Evolutionary conservation across 805 yeast genomes (phyloP).

Genomic region (Cyberlindnera euphorbiiphila): DNA sequence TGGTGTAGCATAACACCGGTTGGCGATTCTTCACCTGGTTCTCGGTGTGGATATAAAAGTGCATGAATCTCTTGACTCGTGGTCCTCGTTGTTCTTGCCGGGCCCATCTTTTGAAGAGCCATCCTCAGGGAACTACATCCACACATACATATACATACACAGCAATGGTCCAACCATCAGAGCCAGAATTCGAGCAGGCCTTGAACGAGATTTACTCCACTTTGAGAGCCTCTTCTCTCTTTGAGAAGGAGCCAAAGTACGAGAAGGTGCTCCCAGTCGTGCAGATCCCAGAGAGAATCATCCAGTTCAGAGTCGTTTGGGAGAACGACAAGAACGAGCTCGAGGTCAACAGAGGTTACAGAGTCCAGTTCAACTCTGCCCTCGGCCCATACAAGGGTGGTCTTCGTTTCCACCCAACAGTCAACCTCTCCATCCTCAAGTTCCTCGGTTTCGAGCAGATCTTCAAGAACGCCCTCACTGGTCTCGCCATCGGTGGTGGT

Average conservation of each 20-base stretch:
- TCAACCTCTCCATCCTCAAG: slow-evolving; percentile 90
- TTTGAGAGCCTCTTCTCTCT: slow-evolving; percentile 85
- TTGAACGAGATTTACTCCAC: slow-evolving; percentile 89
- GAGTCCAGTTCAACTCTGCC: slow-evolving; percentile 98
- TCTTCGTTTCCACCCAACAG: slow-evolving; percentile 95
- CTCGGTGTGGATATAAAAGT: too few species aligned
- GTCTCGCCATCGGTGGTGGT: slow-evolving; percentile 98
- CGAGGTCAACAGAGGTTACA: slow-evolving; percentile 95
- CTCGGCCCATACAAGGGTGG: slow-evolving; percentile 99
- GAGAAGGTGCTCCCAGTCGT: slow-evolving; percentile 84
- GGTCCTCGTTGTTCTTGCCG: too few species aligned
- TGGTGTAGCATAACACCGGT: too few species aligned
- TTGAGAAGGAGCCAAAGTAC: slow-evolving; percentile 85
- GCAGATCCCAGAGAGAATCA: slow-evolving; percentile 91
- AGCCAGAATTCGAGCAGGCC: slow-evolving; percentile 99
- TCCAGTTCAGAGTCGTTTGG: slow-evolving; percentile 98
- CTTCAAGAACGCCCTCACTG: slow-evolving; percentile 97
- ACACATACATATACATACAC: slow-evolving; percentile 6
- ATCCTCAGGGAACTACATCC: too few species aligned
- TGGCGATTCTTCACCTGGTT: too few species aligned
- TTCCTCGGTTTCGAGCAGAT: slow-evolving; percentile 98
- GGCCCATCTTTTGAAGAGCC: too few species aligned
- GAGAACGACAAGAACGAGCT: slow-evolving; percentile 90
- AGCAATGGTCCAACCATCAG: slow-evolving; percentile 79
- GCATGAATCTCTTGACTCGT: too few species aligned